A percentile compares a stretch with the other conserved stretches of the same genome.
Evolutionary conservation across 768 basidiomycete species (phyloP).

Genomic region (Dioszegia crocea): DNA sequence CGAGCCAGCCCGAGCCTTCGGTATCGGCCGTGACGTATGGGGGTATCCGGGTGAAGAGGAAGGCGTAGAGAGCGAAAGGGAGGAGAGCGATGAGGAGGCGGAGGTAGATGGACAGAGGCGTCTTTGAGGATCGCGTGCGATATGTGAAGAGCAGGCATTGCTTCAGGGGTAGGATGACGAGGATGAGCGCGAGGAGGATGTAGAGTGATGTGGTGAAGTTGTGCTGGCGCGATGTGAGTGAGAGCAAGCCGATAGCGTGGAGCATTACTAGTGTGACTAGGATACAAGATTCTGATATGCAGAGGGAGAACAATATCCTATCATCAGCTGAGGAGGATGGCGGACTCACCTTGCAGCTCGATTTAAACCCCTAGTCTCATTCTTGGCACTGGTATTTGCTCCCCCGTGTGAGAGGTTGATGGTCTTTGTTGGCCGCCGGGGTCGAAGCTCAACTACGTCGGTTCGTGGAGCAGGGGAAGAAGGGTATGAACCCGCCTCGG

Average conservation of each 20-base stretch:
- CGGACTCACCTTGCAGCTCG: conserved; percentile 32
- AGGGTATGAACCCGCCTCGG: background rate
- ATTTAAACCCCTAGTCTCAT: conserved; percentile 38
- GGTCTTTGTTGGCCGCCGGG: conserved; percentile 18
- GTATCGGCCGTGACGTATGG: conserved; percentile 46
- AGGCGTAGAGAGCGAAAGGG: conserved; percentile 46
- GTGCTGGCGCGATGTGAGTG: conserved; percentile 31
- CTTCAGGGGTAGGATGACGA: conserved; percentile 43
- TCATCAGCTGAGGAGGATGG: background rate
- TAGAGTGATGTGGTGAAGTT: conserved; percentile 47
- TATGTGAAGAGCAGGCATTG: conserved; percentile 48
- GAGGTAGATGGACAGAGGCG: conserved; percentile 28
- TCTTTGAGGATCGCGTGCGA: conserved; percentile 19
- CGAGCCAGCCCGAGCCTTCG: conserved; percentile 44
- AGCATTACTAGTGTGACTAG: conserved; percentile 45
- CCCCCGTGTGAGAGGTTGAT: conserved; percentile 12
- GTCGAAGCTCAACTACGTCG: background rate
- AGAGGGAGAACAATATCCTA: conserved; percentile 42
- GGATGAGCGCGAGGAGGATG: conserved; percentile 41
- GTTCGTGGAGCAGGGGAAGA: background rate
- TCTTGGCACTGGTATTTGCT: conserved; percentile 6
- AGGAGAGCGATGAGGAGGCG: conserved; percentile 43
- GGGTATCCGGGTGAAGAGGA: conserved; percentile 47
- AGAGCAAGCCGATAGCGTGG: conserved; percentile 42
- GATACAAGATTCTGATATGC: conserved; percentile 42